Base-by-base conservation (phyloP, 164 flowering plant genomes). In the Amborella trichopoda region DNA sequence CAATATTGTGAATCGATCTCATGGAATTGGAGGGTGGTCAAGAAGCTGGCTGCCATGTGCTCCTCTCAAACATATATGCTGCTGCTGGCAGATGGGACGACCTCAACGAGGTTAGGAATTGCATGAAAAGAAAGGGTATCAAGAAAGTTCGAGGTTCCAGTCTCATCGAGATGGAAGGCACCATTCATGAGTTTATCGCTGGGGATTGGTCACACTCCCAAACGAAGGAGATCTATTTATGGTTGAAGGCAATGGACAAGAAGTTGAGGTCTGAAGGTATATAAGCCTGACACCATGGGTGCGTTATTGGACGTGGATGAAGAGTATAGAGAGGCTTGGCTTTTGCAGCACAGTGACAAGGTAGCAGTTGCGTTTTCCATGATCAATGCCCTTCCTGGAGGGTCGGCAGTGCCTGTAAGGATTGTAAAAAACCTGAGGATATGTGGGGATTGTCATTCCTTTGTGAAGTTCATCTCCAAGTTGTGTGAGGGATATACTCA, bases 21-120 rank as follows among this genome's bases (percentile, higher is more conserved):
- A 34, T 64, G 6, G 28, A 41, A n/a, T 39, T 44, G 44, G 46
- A 46, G 12, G 28, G 32, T 16, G 30, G n/a, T 4, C 50, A 58
- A n/a, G n/a, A n/a, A 58, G 55, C 60, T 16, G 49, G 68, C 28
- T 64, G 63, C 38, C 68, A 59, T 40, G 55, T 64, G 44, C 48
- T 64, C 30, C 52, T 64, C 16, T 64, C 63, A 3, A 54, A 64
- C 42, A 53, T 58, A 28, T 64, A 58, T 49, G 63, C 60, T 18
- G 45, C 60, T 26, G 59, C 60, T 36, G 54, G 51, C 39, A 64
- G 59, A 54, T 58, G 68, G 68, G 24, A 45, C 8, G 60, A 64
- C 19, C 53, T 57, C 28, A 46, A 19, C 3, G 28, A 54, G 30
- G 39, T 50, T 40, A 59, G 68, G 48, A 41, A 26, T 36, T 23